Evolutionary conservation across 768 basidiomycete species (phyloP).

Genomic region (Trametes elegans): DNA sequence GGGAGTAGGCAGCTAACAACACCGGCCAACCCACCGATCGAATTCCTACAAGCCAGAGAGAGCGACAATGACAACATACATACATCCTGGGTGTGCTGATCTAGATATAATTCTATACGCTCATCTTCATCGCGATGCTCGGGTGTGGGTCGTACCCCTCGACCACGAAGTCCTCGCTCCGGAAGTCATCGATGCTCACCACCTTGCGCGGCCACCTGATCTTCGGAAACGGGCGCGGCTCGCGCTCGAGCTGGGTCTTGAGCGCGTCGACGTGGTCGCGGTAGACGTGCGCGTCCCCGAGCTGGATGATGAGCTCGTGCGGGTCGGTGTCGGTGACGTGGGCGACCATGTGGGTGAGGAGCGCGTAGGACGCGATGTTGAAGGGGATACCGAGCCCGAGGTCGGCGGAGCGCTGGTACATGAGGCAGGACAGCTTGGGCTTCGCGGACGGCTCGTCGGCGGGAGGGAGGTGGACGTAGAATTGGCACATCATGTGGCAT

Average conservation of each 20-base stretch:
- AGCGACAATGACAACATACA: background rate
- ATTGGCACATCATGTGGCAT: constrained; percentile 99
- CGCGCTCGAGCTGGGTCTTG: constrained; percentile 71
- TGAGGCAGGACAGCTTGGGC: constrained; percentile 85
- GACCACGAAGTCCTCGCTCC: constrained; percentile 76
- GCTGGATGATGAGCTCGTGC: constrained; percentile 90
- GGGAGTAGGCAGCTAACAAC: too few species aligned
- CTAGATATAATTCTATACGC: constrained; percentile 46
- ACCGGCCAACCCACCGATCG: background rate
- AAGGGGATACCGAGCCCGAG: constrained; percentile 97
- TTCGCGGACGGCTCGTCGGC: constrained; percentile 43
- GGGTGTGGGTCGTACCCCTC: constrained; percentile 86
- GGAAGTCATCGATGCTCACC: constrained; percentile 76
- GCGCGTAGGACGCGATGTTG: constrained; percentile 98
- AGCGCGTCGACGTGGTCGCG: constrained; percentile 89
- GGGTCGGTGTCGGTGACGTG: constrained; percentile 83
- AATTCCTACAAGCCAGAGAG: background rate
- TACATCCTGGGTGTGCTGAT: background rate
- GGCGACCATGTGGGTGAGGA: constrained; percentile 98
- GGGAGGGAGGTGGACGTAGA: constrained; percentile 90
- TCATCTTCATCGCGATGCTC: constrained; percentile 95
- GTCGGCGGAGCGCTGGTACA: constrained; percentile 98
- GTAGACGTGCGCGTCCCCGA: constrained; percentile 98
- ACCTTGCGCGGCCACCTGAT: constrained; percentile 69
- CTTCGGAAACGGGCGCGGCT: constrained; percentile 82